A percentile compares a stretch with the other conserved stretches of the same genome.
Evolutionary conservation across 106 monocot species (phyloP).

Genomic region (Cymbidium sinense): DNA sequence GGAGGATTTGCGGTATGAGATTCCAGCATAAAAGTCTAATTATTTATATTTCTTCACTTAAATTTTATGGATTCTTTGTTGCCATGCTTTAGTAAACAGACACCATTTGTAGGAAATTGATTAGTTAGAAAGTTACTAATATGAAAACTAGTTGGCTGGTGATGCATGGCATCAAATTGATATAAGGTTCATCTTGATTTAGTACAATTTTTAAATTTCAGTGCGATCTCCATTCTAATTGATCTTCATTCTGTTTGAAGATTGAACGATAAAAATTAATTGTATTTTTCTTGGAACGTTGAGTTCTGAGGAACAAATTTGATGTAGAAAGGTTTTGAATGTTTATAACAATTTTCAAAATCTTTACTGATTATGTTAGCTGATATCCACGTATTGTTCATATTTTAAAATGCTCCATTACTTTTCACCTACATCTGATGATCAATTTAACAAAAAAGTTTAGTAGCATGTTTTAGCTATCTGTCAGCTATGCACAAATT

Average conservation of each 20-base stretch:
- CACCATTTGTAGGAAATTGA: background rate
- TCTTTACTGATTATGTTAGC: no score
- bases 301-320: no score
- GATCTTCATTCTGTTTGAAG: background rate
- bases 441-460: background rate
- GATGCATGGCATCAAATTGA: background rate
- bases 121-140: background rate
- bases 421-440: background rate
- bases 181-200: background rate
- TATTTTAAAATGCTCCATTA: background rate
- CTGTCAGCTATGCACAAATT: no score
- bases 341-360: no score
- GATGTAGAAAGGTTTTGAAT: no score
- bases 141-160: background rate
- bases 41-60: background rate
- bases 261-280: background rate
- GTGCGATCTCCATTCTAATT: background rate
- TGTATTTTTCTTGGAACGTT: background rate
- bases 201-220: background rate
- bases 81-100: background rate
- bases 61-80: background rate
- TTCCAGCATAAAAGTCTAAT: background rate
- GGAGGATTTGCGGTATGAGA: conserved; percentile 84
- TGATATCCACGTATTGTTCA: background rate
- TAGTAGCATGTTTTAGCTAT: no score